Base-by-base conservation (phyloP, 2,329 filamentous ascomycete genomes). In the Verticillium albo-atrum region DNA sequence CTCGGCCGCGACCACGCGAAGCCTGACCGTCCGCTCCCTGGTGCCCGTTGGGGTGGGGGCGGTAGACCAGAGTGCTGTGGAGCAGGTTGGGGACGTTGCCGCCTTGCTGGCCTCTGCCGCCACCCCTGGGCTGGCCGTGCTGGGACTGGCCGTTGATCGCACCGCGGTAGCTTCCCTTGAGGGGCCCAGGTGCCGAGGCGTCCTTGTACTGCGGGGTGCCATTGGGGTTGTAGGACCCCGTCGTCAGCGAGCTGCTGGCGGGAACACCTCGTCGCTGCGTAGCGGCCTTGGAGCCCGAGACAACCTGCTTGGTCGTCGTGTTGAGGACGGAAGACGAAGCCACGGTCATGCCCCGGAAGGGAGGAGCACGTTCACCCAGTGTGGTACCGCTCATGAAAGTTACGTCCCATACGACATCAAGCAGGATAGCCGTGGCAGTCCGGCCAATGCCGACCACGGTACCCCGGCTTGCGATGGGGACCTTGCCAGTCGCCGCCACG, bases 311-410 rank as follows among this genome's bases (percentile, higher is more conserved):
- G 69, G 93, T 82, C 1, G 88, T 89, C 59, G 96, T 79, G 75
- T 99, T 99, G 34, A 99, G 82, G 2, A 98, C 92, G 1, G 91
- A 90, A n/a, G 90, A 89, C 6, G 89, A 85, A 2, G 92, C 86
- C 4, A 99, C 92, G 0, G 95, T 97, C 72, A 95, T 93, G 57
- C 95, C 95, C 35, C 94, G 87, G 86, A 99, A 99, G 37, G 91
- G 88, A 27, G 92, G 92, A 71, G 94, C 97, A 61, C 95, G 89
- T 59, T 93, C 92, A 61, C 91, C 90, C 17, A 99, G 82, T 0
- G 91, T 95, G 2, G 93, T 97, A 63, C 95, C 95, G 70, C 92
- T 96, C 93, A 99, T 98, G 75, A 99, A 99, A 0, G 92, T 90
- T 14, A 86, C 85, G 72, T 99, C 96, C 75, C 97, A 99, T 7